Evolutionary conservation across 495 filamentous ascomycete species (phyloP), one percentile per base, ranked within the genome.

Genomic region (Clavariopsis aquatica): DNA sequence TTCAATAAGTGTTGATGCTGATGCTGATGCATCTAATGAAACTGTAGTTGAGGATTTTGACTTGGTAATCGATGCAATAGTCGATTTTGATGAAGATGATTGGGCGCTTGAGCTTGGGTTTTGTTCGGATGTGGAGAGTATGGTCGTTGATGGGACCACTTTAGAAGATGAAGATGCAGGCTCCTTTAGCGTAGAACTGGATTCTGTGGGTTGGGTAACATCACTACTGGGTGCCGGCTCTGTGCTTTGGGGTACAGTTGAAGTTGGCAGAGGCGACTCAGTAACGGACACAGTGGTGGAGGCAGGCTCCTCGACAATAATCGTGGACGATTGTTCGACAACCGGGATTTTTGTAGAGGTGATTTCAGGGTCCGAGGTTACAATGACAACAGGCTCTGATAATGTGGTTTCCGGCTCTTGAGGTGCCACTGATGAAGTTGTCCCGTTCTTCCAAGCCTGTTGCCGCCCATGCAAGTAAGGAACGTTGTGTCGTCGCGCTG

Each of bases 401-500:
- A 43, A 7, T 43, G 38, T 43, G 2, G 38, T 9, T 43, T 43
- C 38, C 38, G 38, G 47, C 47, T 49, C 47, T 49, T 49, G 47
- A 24, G 47, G 19, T 49, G 19, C 24, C 47, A 24, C 47, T 49
- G 47, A 27, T 49, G 47, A 9, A 19, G 9, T 43, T 43, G 38
- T 43, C 38, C n/a, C 38, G 38, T 29, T 53, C 10, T 19, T 19
- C 51, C 26, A 22, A 20, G 51, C 2, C 51, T 53, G 17, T 53
- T 49, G 47, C 15, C 47, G 47, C 6, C 47, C 47, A 10, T 24
- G 47, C 15, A 49, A 49, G 47, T 23, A 23, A 24, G 47, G 47
- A 27, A 24, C 51, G n/a, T 53, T 53, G 28, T 53, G 28, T 53
- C 47, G 4, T 49, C 47, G 47, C 6, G 47, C 47, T 2, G 47